These are phyloP conservation scores for Dendrobium chrysotoxum DNA, from an alignment of 106 monocot species.

Conservation along the genomic window DNA sequence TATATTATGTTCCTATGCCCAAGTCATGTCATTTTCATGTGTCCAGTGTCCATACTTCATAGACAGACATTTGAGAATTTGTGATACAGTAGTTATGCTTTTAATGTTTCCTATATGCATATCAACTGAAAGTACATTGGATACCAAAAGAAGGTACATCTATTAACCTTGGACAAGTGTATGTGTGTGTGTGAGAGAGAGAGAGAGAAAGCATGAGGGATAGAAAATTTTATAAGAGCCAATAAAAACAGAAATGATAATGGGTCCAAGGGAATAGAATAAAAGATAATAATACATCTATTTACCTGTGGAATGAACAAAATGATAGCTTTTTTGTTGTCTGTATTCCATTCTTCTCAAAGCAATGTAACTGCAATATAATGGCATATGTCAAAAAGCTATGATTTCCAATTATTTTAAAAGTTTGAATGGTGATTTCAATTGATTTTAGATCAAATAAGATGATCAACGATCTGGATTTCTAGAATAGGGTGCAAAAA, in stretches of 20 bases:
- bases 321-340: constrained; percentile 83
- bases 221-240: too few species aligned
- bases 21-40: too few species aligned
- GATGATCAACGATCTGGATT: not conserved
- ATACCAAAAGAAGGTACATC: not conserved
- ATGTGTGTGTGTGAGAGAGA: not conserved
- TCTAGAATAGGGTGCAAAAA: not conserved
- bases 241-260: too few species aligned
- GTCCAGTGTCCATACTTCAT: too few species aligned
- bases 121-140: not conserved
- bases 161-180: not conserved
- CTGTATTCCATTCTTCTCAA: constrained; percentile 75
- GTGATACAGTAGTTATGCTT: too few species aligned
- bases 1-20: too few species aligned
- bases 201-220: too few species aligned
- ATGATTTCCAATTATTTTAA: constrained; percentile 2
- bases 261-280: too few species aligned
- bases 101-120: not conserved
- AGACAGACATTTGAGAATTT: too few species aligned
- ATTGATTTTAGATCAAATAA: not conserved
- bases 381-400: not conserved
- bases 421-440: not conserved
- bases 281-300: not conserved
- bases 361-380: constrained; percentile 63
- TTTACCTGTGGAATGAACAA: constrained; percentile 69